Conservation (phyloP, 2,329 filamentous ascomycete species). For the Sclerotinia glacialis region DNA sequence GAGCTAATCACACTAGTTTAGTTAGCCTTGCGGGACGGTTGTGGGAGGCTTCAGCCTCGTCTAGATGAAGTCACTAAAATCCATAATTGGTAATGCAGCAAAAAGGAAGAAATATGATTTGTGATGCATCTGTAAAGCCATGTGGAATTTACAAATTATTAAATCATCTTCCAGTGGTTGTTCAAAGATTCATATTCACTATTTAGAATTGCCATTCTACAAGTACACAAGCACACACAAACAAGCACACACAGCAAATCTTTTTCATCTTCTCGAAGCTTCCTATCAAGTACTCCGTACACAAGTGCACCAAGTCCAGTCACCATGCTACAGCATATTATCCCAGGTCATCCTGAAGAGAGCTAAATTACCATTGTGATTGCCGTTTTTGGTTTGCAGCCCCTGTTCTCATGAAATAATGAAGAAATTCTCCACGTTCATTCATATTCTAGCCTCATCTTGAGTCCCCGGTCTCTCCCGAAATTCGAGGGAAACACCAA, state of each 20-base stretch:
- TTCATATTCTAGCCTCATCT: slow-evolving; percentile 18
- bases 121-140: neutral
- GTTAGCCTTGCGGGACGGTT: neutral
- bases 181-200: neutral
- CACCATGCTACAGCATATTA: neutral
- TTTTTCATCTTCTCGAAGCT: neutral
- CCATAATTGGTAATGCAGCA: too few relatives aligned
- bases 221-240: neutral
- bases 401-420: slow-evolving; percentile 1
- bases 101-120: too few relatives aligned
- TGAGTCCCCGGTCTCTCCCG: slow-evolving; percentile 16
- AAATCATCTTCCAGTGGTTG: neutral
- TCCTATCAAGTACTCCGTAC: neutral
- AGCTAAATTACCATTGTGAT: neutral
- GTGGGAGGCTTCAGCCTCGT: neutral
- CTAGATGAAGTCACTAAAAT: too few relatives aligned
- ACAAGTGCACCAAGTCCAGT: slow-evolving; percentile 9
- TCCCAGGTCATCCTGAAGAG: neutral
- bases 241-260: neutral
- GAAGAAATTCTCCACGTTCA: neutral
- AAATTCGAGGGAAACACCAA: neutral
- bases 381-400: neutral
- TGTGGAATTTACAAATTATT: neutral
- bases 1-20: neutral
- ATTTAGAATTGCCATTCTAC: neutral